phyloP scores from a whole-genome alignment of 129 eudicot genomes.

The Tagetes patula region DNA sequence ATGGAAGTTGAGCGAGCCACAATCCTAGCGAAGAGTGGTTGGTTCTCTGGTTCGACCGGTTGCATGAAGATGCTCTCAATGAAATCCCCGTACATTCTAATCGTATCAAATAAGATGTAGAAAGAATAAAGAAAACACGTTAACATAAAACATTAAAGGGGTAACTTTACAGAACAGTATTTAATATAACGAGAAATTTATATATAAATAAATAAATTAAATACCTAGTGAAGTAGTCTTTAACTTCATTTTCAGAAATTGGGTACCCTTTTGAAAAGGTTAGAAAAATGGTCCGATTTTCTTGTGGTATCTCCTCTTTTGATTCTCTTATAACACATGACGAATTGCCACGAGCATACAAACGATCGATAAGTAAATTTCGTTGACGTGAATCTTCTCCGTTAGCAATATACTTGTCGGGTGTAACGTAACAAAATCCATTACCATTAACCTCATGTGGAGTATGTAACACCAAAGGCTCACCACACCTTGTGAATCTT shows the following conservation, averaged over 20 bases:
- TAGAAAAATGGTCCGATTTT: constrained; percentile 53
- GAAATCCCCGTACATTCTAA: constrained; percentile 48
- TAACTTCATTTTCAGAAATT: constrained; percentile 39
- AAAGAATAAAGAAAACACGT: too few relatives aligned
- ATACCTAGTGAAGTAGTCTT: constrained; percentile 49
- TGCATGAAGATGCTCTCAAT: constrained; percentile 47
- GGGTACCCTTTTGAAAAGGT: constrained; percentile 67
- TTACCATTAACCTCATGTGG: constrained; percentile 5
- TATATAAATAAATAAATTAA: too few relatives aligned
- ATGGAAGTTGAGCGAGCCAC: constrained; percentile 35
- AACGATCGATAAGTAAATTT: constrained; percentile 1
- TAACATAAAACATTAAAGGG: not conserved
- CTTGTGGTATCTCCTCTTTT: constrained; percentile 34
- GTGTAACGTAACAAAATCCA: constrained; percentile 5
- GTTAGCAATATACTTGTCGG: not conserved
- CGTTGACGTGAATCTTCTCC: constrained; percentile 16
- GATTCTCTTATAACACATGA: not conserved
- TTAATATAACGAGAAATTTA: too few relatives aligned
- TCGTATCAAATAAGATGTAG: not conserved
- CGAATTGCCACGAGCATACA: not conserved
- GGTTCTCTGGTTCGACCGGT: constrained; percentile 35
- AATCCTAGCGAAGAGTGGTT: constrained; percentile 44
- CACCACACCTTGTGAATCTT: not conserved
- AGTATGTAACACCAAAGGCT: constrained; percentile 16
- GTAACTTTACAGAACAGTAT: too few relatives aligned